phyloP scores from a whole-genome alignment of 495 filamentous ascomycete species.

The Neurospora tetrasperma region DNA sequence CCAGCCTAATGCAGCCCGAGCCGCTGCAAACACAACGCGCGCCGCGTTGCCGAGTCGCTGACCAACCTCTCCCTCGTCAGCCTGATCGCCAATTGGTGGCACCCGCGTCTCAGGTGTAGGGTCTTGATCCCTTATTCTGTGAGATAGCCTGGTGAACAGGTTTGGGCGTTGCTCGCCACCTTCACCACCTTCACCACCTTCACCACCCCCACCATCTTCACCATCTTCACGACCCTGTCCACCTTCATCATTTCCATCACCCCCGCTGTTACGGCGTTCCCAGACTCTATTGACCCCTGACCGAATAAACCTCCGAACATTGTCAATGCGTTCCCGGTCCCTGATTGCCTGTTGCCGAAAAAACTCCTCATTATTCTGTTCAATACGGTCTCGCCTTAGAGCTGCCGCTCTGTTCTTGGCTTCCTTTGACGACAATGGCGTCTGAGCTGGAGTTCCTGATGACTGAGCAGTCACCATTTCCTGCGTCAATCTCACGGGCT shows the following conservation, averaged over 20 bases:
- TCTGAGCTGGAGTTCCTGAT: background rate
- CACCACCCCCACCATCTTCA: background rate
- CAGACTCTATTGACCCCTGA: background rate
- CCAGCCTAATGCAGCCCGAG: background rate
- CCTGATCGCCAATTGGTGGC: background rate
- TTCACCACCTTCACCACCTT: background rate
- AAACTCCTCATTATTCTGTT: background rate
- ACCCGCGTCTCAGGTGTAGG: background rate
- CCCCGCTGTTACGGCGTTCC: background rate
- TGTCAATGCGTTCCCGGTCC: background rate
- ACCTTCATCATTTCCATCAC: background rate
- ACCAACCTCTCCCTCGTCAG: background rate
- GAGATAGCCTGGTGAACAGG: background rate
- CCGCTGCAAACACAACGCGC: background rate
- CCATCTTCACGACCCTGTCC: background rate
- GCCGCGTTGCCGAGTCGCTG: background rate
- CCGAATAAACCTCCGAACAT: background rate
- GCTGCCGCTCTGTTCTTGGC: background rate
- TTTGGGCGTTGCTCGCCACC: background rate
- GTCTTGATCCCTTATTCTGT: background rate
- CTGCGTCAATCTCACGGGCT: background rate
- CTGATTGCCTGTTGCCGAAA: background rate
- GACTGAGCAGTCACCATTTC: background rate
- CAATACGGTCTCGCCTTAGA: background rate
- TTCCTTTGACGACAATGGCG: background rate